These are phyloP conservation scores for Ascomycota sp. DNA, from an alignment of 2,329 filamentous ascomycete species.

Conservation along the genomic window DNA sequence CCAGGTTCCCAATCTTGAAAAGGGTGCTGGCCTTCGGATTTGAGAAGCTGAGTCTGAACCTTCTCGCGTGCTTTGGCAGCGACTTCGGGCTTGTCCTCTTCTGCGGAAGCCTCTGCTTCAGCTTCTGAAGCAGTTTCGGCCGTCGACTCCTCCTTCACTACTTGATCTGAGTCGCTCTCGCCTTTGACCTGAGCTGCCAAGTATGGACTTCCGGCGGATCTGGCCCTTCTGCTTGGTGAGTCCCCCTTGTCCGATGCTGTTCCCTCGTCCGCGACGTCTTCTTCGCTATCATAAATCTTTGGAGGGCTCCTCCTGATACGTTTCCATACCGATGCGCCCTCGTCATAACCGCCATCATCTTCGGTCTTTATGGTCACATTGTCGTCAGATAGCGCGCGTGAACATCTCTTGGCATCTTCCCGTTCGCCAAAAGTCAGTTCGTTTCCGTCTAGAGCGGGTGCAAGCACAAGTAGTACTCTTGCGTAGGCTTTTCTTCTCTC, in stretches of 20 bases:
- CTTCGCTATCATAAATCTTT: constrained; percentile 31
- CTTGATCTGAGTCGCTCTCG: constrained; percentile 1
- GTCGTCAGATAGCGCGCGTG: too few species aligned
- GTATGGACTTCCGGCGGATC: neutral
- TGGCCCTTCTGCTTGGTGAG: too few species aligned
- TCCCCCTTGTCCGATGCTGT: too few species aligned
- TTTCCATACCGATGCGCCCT: constrained; percentile 41
- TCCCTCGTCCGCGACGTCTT: constrained; percentile 19
- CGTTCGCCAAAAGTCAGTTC: too few species aligned
- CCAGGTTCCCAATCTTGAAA: constrained; percentile 90
- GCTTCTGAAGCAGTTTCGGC: constrained; percentile 17
- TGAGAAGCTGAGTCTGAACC: constrained; percentile 58
- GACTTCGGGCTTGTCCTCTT: constrained; percentile 46
- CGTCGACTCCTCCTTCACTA: constrained; percentile 5
- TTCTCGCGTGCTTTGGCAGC: constrained; percentile 61
- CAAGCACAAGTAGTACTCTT: too few species aligned
- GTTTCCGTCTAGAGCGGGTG: too few species aligned
- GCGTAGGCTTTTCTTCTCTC: too few species aligned
- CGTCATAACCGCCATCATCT: constrained; percentile 33
- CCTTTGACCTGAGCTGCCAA: neutral
- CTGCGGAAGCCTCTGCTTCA: constrained; percentile 28
- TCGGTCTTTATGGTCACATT: too few species aligned
- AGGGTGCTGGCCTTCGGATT: constrained; percentile 49
- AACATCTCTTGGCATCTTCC: too few species aligned
- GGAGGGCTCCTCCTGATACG: constrained; percentile 25